Conservation (phyloP, 1,139 yeast species). For the Scheffersomyces lignicola region DNA sequence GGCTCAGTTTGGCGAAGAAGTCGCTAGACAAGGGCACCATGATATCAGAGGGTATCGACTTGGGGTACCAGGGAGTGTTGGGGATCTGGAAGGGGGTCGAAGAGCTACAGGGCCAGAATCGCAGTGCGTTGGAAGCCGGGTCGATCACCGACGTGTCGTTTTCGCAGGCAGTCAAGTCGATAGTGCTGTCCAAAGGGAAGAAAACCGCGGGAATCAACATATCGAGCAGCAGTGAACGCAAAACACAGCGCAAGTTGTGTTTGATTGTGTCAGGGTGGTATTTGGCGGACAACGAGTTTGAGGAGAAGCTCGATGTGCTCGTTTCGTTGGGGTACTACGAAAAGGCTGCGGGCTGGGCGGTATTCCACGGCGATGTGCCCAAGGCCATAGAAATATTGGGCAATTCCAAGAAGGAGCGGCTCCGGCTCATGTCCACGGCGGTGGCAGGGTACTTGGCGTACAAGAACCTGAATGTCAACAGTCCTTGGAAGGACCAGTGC, state of each 20-base stretch:
- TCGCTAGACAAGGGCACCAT: slow-evolving; percentile 69
- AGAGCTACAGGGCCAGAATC: slow-evolving; percentile 57
- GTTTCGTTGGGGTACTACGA: slow-evolving; percentile 65
- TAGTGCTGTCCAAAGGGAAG: slow-evolving; percentile 43
- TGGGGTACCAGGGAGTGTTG: slow-evolving; percentile 83
- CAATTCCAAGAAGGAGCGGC: slow-evolving; percentile 57
- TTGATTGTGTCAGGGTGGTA: slow-evolving; percentile 92
- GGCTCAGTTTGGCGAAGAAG: slow-evolving; percentile 74
- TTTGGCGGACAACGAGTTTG: slow-evolving; percentile 73
- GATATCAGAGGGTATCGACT: slow-evolving; percentile 67
- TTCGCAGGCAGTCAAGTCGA: slow-evolving; percentile 43
- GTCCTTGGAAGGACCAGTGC: slow-evolving; percentile 93
- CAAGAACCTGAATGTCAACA: slow-evolving; percentile 58
- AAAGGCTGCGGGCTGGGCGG: slow-evolving; percentile 98
- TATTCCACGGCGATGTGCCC: slow-evolving; percentile 85
- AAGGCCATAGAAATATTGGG: slow-evolving; percentile 75
- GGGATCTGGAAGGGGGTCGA: slow-evolving; percentile 88
- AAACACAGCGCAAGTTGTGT: slow-evolving; percentile 72
- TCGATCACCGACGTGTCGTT: slow-evolving; percentile 44
- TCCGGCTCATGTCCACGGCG: slow-evolving; percentile 86
- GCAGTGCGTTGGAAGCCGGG: slow-evolving; percentile 40
- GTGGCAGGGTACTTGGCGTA: slow-evolving; percentile 90
- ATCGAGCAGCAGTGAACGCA: slow-evolving; percentile 50
- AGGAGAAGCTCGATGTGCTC: slow-evolving; percentile 60
- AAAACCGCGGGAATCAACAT: slow-evolving; percentile 48